Evolutionary conservation across 2,329 filamentous ascomycete genomes (phyloP), one percentile per base, ranked within the genome.

Genomic region (Fusarium albidum): DNA sequence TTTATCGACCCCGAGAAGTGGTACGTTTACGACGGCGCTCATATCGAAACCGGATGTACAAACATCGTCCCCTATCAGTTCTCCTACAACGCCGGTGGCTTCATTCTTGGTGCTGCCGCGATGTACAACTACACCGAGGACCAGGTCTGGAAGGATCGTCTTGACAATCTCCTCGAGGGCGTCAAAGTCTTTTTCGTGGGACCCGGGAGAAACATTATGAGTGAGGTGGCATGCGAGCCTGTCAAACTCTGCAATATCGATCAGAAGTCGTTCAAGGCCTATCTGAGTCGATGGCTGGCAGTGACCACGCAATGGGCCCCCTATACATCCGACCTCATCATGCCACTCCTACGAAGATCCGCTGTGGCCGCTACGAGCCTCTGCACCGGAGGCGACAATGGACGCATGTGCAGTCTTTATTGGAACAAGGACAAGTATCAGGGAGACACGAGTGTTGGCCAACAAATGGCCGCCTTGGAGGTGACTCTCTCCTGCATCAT

Each of bases 391-490:
- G 85, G 84, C 13, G 59, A 67, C 21, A 85, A 84, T 55, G 77
- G 79, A 4, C 79, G 78, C 21, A 79, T 85, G 77, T 89, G 85
- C 61, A 83, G 85, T 9, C 70, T 85, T 46, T 80, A 80, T 53
- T 89, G 86, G 85, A 80, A 79, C 38, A 76, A 79, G 46, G 73
- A 78, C 49, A 70, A 71, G 9, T 89, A 81, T 71, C 85, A 89
- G 67, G 82, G 83, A 18, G 77, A 76, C 2, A 80, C 77, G 7
- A 87, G 87, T 7, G 81, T 90, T 3, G 88, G 88, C 6, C 86
- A 90, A 69, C 86, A 90, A 71, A 90, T 91, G 87, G 80, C 83
- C 2, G 86, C 83, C 3, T 75, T 90, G 69, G 85, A 89, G 65
- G 78, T 88, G 9, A 80, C 88, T 7, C 78, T 90, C 38, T 80